Evolutionary conservation across 2,329 filamentous ascomycete genomes (phyloP).

Genomic region (Colletotrichum salicis): DNA sequence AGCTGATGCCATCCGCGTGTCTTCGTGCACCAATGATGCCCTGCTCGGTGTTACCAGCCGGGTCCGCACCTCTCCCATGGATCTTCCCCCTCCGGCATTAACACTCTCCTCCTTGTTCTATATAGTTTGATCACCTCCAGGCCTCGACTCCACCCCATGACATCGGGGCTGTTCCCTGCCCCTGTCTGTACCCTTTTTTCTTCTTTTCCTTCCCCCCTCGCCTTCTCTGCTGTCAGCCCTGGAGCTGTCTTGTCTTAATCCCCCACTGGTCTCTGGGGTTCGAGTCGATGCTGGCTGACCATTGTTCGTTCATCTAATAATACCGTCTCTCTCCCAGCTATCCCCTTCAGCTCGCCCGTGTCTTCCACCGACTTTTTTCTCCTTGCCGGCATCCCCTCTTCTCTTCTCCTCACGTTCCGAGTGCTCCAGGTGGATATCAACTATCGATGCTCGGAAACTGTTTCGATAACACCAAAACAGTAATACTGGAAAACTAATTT

Average conservation of each 20-base stretch:
- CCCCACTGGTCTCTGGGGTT: conserved; percentile 31
- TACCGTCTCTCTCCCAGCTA: conserved; percentile 1
- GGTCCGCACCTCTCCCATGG: conserved; percentile 14
- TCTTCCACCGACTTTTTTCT: conserved; percentile 4
- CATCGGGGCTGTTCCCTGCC: conserved; percentile 27
- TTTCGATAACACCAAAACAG: neutral
- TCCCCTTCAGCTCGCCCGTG: neutral
- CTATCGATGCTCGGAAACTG: neutral
- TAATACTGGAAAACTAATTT: neutral
- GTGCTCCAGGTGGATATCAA: conserved; percentile 12
- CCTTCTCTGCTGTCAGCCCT: conserved; percentile 29
- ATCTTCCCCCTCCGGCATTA: conserved; percentile 30
- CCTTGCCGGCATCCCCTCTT: conserved; percentile 12
- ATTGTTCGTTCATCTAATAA: conserved; percentile 22
- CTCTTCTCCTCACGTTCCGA: conserved; percentile 16
- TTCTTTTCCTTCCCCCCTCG: conserved; percentile 4
- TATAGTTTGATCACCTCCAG: conserved; percentile 36
- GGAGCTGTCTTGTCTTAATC: conserved; percentile 21
- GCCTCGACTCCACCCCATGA: conserved; percentile 20
- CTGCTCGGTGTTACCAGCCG: conserved; percentile 21
- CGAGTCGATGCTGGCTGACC: conserved; percentile 5
- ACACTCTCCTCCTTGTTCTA: conserved; percentile 25
- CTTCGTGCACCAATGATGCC: conserved; percentile 13
- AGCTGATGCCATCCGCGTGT: conserved; percentile 12
- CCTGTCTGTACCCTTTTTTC: conserved; percentile 21